Evolutionary conservation across 192 early-diverging fungal genomes (phyloP).

Genomic region (Polychytrium aggregatum): DNA sequence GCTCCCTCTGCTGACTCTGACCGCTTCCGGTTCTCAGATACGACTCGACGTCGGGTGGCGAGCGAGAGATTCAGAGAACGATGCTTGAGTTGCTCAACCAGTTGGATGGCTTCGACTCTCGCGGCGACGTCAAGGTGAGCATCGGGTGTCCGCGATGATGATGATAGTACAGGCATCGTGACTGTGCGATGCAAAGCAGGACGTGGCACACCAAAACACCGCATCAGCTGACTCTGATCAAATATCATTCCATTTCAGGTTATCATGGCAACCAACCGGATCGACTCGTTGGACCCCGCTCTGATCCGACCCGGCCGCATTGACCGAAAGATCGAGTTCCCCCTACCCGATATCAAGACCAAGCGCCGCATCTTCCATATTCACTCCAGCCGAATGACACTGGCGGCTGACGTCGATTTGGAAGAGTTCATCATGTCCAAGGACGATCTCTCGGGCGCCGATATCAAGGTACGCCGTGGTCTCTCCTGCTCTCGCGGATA

Average conservation of each 20-base stretch:
- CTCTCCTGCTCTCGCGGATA: too few species aligned
- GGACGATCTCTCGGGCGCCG: constrained; percentile 96
- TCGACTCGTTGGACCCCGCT: constrained; percentile 94
- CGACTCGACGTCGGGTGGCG: constrained; percentile 88
- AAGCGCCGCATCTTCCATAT: constrained; percentile 97
- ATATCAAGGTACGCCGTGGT: constrained; percentile 83
- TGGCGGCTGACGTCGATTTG: constrained; percentile 91
- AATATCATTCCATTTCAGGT: constrained; percentile 34
- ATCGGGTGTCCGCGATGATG: not conserved
- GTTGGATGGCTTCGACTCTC: constrained; percentile 93
- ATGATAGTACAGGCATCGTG: too few species aligned
- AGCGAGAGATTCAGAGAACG: constrained; percentile 94
- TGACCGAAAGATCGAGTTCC: constrained; percentile 99
- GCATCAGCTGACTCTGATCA: too few species aligned
- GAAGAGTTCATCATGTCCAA: constrained; percentile 99
- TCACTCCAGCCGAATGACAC: constrained; percentile 87
- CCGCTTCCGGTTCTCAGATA: constrained; percentile 60
- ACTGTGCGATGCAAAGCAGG: too few species aligned
- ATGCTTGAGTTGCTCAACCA: constrained; percentile 97
- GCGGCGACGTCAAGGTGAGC: constrained; percentile 83
- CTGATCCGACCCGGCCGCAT: constrained; percentile 95
- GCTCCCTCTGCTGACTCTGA: too few species aligned
- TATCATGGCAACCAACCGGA: constrained; percentile 98
- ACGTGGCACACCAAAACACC: too few species aligned
- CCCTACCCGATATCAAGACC: constrained; percentile 89